These are phyloP conservation scores for Magnaporthiopsis rhizophila DNA, from an alignment of 2,329 filamentous ascomycete species.

Conservation along the genomic window DNA sequence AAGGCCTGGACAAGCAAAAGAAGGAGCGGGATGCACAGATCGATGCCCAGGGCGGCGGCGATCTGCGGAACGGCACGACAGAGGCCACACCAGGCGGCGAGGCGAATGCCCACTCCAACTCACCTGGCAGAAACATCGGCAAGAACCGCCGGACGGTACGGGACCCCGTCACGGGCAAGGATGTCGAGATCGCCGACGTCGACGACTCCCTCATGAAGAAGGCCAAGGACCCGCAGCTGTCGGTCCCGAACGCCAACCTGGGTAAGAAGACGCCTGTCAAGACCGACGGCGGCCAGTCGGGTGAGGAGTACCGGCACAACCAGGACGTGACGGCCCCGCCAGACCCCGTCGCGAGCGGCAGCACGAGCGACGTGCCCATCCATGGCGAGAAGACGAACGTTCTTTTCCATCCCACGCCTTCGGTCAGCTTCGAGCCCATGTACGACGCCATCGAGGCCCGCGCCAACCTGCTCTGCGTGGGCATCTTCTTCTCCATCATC, in stretches of 20 bases:
- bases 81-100: constrained; percentile 19
- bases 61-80: neutral
- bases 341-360: constrained; percentile 71
- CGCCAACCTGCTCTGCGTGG: constrained; percentile 61
- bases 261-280: constrained; percentile 65
- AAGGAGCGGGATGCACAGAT: constrained; percentile 64
- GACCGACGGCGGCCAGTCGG: constrained; percentile 62
- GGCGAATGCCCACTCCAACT: constrained; percentile 37
- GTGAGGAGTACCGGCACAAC: constrained; percentile 71
- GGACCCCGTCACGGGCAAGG: constrained; percentile 79
- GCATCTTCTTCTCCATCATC: constrained; percentile 65
- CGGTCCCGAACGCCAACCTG: constrained; percentile 84
- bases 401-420: constrained; percentile 89
- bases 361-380: constrained; percentile 89
- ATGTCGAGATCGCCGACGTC: constrained; percentile 76
- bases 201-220: constrained; percentile 53
- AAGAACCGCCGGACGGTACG: constrained; percentile 63
- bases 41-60: constrained; percentile 39
- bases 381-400: constrained; percentile 96
- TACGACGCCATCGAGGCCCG: constrained; percentile 68
- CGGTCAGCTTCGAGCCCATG: constrained; percentile 83
- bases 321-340: constrained; percentile 90
- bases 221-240: constrained; percentile 55
- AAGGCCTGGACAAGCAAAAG: constrained; percentile 72
- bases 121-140: constrained; percentile 22